Base-by-base conservation (phyloP, 1,139 yeast species). In the Yamadazyma dushanensis region DNA sequence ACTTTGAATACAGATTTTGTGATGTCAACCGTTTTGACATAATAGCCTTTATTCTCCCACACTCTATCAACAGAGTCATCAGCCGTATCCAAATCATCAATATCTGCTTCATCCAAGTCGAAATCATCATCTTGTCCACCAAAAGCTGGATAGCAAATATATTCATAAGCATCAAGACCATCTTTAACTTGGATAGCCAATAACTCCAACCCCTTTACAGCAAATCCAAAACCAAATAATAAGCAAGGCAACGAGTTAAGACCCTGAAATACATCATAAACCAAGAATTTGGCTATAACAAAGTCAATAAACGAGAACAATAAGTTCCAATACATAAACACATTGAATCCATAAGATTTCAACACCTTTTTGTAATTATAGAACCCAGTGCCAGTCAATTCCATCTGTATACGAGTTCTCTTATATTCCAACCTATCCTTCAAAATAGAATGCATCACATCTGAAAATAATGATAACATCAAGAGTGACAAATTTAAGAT, bases 181-280 rank as follows among this genome's bases (percentile, higher is more conserved):
- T 76, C 67, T 50, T 80, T 78, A 27, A 73, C 63, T 14, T 67
- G 59, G 32, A 71, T 63, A 7, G 77, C 64, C 15, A 77, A 47
- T 15, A 80, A 57, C 35, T 80, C 83, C 18, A 83, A 69, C 11
- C 78, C 75, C 41, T 83, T 68, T 35, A 85, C 63, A 4, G 86
- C 81, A 56, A 83, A 83, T 49, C 86, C 94, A 55, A 87, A 81
- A 0, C 92, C 92, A 59, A 86, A 82, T 22, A 77, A 63, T 57
- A 73, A 50, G 70, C 81, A 68, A 2, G 64, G 80, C 53, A 58
- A 76, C 53, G 56, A 76, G 61, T 56, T 78, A 57, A 50, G 66
- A 30, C 75, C 76, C 43, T 64, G 70, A 44, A 78, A 73, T 3
- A 81, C 74, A 46, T 79, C 83, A 46, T 75, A 76, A 9, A 80